These are phyloP conservation scores for Ascodesmis nigricans DNA, from an alignment of 495 filamentous ascomycete genomes.

Conservation along the genomic window DNA sequence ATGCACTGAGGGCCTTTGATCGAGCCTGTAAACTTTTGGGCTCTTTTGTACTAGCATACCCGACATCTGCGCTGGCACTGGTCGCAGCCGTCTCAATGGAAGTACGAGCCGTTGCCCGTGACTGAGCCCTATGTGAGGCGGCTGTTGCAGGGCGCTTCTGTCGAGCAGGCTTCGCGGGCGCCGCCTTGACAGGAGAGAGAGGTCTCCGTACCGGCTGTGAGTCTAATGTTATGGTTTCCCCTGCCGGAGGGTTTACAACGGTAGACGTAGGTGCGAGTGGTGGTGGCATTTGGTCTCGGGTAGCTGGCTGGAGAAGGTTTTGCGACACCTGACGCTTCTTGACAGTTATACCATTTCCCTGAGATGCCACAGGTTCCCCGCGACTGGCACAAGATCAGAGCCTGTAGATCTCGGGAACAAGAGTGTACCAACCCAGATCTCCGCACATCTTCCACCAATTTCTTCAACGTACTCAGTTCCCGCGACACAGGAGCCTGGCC, in stretches of 20 bases:
- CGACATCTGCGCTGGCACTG: constrained; percentile 6
- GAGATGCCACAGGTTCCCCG: neutral
- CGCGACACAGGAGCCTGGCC: constrained; percentile 2
- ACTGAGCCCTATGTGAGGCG: too few species aligned
- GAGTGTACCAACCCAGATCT: constrained; percentile 12
- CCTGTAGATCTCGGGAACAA: neutral
- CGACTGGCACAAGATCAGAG: neutral
- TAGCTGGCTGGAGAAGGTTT: too few species aligned
- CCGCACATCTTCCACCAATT: constrained; percentile 18
- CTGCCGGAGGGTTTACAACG: constrained; percentile 8
- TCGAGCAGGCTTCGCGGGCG: too few species aligned
- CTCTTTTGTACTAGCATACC: constrained; percentile 5
- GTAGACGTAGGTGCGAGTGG: constrained; percentile 12
- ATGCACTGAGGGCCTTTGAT: constrained; percentile 4
- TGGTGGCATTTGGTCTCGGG: constrained; percentile 19
- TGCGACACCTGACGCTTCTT: too few species aligned
- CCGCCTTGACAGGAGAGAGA: constrained; percentile 11
- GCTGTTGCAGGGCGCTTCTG: too few species aligned
- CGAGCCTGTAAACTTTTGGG: constrained; percentile 11
- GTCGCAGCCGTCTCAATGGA: constrained; percentile 16
- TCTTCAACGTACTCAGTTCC: constrained; percentile 9
- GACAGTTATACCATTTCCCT: too few species aligned
- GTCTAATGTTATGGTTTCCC: constrained; percentile 8
- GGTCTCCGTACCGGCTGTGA: constrained; percentile 7
- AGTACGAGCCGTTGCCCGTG: constrained; percentile 17